phyloP scores from a whole-genome alignment of 257 asterid species.

The Nicotiana sylvestris region DNA sequence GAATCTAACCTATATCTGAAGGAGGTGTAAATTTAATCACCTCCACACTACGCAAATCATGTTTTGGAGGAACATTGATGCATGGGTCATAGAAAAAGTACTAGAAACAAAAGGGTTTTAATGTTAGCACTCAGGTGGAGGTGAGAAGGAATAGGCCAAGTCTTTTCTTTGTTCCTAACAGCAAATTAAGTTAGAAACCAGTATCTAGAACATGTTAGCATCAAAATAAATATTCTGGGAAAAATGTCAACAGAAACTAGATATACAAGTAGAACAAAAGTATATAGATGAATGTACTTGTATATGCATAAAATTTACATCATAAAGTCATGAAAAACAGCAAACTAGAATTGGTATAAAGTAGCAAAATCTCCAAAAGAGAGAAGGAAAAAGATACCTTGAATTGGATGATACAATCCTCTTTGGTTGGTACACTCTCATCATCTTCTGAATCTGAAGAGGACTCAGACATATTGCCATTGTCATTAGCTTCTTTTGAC shows the following conservation, averaged over 20 bases:
- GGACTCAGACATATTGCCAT: slow-evolving; percentile 67
- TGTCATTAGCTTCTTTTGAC: slow-evolving; percentile 56
- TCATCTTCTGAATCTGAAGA: slow-evolving; percentile 96
- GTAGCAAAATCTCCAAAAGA: not conserved
- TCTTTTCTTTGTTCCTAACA: not conserved
- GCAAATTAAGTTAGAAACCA: not conserved
- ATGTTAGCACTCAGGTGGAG: not conserved
- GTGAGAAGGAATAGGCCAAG: not conserved
- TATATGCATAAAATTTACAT: not conserved
- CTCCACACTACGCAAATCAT: not conserved
- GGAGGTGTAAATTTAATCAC: not conserved
- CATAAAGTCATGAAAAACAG: not conserved
- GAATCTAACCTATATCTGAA: not conserved
- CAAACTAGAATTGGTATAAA: not conserved
- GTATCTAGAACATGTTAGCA: not conserved
- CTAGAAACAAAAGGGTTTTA: not conserved
- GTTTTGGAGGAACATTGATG: not conserved
- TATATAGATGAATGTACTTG: not conserved
- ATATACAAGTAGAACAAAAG: not conserved
- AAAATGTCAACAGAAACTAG: not conserved
- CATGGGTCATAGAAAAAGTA: not conserved
- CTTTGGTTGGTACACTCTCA: slow-evolving; percentile 80
- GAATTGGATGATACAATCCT: slow-evolving; percentile 74
- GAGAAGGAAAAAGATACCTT: slow-evolving; percentile 45
- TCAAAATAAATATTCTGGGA: not conserved